Percentiles rank a stretch among this genome's conserved stretches.
Conservation (phyloP, 2,329 filamentous ascomycete genomes). For the Calcarisporium arbuscula region DNA sequence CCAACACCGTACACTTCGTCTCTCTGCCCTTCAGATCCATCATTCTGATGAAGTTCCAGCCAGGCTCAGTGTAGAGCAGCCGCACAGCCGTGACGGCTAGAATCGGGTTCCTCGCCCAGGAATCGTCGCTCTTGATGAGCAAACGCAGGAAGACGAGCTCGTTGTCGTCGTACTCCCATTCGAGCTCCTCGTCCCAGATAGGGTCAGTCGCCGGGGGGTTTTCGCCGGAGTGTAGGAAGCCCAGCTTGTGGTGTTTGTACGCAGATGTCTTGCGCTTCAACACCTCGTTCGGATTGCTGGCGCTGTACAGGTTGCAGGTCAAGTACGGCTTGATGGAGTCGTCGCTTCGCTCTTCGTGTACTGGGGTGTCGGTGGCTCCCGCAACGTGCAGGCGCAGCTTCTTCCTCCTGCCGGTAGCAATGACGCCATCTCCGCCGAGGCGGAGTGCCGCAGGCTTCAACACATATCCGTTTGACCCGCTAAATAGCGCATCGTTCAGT, state of each 20-base stretch:
- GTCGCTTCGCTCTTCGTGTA: slow-evolving; percentile 42
- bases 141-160: slow-evolving; percentile 59
- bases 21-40: slow-evolving; percentile 58
- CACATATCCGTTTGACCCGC: slow-evolving; percentile 58
- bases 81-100: slow-evolving; percentile 56
- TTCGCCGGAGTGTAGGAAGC: slow-evolving; percentile 50
- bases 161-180: slow-evolving; percentile 64
- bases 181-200: slow-evolving; percentile 58
- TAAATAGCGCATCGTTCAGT: slow-evolving; percentile 62
- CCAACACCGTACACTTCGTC: slow-evolving; percentile 55
- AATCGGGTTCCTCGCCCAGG: slow-evolving; percentile 55
- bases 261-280: slow-evolving; percentile 46
- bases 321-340: slow-evolving; percentile 57
- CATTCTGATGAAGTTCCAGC: slow-evolving; percentile 60
- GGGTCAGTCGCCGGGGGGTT: slow-evolving; percentile 55
- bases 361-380: slow-evolving; percentile 55
- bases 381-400: slow-evolving; percentile 52
- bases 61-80: slow-evolving; percentile 46
- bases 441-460: slow-evolving; percentile 58
- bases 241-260: slow-evolving; percentile 53
- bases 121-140: slow-evolving; percentile 61
- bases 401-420: slow-evolving; percentile 40
- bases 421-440: slow-evolving; percentile 43
- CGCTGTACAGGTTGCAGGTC: slow-evolving; percentile 58
- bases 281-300: slow-evolving; percentile 17